Evolutionary conservation across 257 asterid species (phyloP).

Genomic region (Schizonepeta tenuifolia): DNA sequence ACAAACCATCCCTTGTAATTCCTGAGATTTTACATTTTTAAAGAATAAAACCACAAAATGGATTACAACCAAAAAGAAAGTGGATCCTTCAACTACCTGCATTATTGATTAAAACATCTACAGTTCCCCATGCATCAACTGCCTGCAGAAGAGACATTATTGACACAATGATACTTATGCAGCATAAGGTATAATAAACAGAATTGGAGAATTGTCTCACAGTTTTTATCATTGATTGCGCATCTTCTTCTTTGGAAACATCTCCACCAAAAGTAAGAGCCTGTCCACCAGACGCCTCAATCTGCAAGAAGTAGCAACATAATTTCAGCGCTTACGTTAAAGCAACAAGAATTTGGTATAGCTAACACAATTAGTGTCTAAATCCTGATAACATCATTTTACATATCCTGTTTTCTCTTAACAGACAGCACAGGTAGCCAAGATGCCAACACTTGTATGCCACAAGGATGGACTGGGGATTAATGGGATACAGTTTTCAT

Average conservation of each 20-base stretch:
- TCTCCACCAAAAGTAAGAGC: slow-evolving; percentile 92
- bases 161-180: slow-evolving; percentile 29
- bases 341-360: not conserved
- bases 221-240: slow-evolving; percentile 86
- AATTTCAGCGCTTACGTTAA: slow-evolving; percentile 8
- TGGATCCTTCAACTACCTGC: slow-evolving; percentile 61
- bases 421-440: slow-evolving; percentile 4
- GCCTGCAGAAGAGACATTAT: slow-evolving; percentile 62
- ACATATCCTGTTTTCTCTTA: slow-evolving; percentile 2
- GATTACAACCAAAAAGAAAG: slow-evolving; percentile 3
- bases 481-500: not conserved
- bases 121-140: slow-evolving; percentile 91
- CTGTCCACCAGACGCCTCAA: slow-evolving; percentile 86
- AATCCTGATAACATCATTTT: not conserved
- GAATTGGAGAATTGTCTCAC: slow-evolving; percentile 44
- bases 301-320: slow-evolving; percentile 52
- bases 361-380: not conserved
- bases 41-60: not conserved
- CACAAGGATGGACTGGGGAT: slow-evolving; percentile 11
- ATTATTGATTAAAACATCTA: slow-evolving; percentile 85
- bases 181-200: slow-evolving; percentile 18
- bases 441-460: not conserved
- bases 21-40: slow-evolving; percentile 50
- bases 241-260: slow-evolving; percentile 96
- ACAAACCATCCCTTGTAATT: slow-evolving; percentile 87